Percentiles rank a stretch among this genome's conserved stretches.
These are phyloP conservation scores for Populus simonii DNA, from an alignment of 345 rosid species.

Conservation along the genomic window DNA sequence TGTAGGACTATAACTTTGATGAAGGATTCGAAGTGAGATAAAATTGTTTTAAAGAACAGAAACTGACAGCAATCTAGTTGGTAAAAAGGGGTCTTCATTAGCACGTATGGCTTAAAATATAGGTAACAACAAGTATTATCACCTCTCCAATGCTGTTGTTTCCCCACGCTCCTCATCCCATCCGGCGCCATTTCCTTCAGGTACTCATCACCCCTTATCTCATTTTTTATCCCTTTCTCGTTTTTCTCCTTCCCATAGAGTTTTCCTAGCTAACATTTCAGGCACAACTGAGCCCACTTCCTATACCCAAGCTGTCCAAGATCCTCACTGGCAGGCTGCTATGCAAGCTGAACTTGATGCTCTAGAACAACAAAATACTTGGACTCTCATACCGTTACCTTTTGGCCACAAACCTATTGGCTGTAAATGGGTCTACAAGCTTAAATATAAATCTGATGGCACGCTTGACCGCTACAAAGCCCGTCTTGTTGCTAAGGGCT, in stretches of 20 bases:
- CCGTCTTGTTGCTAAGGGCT: not conserved
- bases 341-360: not conserved
- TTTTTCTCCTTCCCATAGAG: not conserved
- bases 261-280: too few relatives aligned
- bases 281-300: not conserved
- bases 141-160: too few relatives aligned
- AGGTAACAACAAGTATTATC: too few relatives aligned
- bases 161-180: too few relatives aligned
- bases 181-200: too few relatives aligned
- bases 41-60: too few relatives aligned
- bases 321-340: not conserved
- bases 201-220: not conserved
- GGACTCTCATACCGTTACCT: not conserved
- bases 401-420: not conserved
- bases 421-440: conserved; percentile 4
- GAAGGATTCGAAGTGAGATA: too few relatives aligned
- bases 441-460: not conserved
- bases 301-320: not conserved
- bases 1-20: too few relatives aligned
- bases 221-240: not conserved
- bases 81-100: too few relatives aligned
- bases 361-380: not conserved
- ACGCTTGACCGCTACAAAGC: not conserved
- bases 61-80: too few relatives aligned
- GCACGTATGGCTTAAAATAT: too few relatives aligned